phyloP scores from a whole-genome alignment of 306 rosid species.

The Acacia confusa region DNA sequence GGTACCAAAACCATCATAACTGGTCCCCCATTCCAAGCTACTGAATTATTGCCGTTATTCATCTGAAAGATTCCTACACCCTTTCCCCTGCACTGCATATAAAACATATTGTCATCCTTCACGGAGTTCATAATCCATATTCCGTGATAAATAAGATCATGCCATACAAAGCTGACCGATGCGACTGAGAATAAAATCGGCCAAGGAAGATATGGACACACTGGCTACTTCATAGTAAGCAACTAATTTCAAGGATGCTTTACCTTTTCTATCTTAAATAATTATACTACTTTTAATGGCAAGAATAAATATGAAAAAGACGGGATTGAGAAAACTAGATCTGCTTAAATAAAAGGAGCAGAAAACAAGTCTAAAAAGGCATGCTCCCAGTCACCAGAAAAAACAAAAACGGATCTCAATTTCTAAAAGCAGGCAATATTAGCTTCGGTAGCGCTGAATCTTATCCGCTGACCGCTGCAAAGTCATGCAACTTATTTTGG shows the following conservation, averaged over 20 bases:
- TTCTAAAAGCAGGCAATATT: not conserved
- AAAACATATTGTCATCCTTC: conserved; percentile 23
- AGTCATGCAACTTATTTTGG: not conserved
- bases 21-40: conserved; percentile 31
- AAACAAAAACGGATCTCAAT: not conserved
- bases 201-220: conserved; percentile 17
- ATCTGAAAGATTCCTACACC: conserved; percentile 30
- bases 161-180: not conserved
- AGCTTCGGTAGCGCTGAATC: not conserved
- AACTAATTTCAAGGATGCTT: conserved; percentile 20
- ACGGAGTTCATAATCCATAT: not conserved
- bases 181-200: not conserved
- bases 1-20: conserved; percentile 48
- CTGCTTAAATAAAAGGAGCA: not conserved
- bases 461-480: not conserved
- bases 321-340: not conserved
- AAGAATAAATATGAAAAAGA: not conserved
- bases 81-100: conserved; percentile 34
- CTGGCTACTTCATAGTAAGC: not conserved
- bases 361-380: not conserved
- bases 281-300: not conserved
- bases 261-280: not conserved
- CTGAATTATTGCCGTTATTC: conserved; percentile 40
- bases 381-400: conserved; percentile 2
- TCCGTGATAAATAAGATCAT: not conserved